A percentile compares a stretch with the other conserved stretches of the same genome.
These are phyloP conservation scores for Gossypium davidsonii DNA, from an alignment of 441 rosid genomes.

Conservation along the genomic window DNA sequence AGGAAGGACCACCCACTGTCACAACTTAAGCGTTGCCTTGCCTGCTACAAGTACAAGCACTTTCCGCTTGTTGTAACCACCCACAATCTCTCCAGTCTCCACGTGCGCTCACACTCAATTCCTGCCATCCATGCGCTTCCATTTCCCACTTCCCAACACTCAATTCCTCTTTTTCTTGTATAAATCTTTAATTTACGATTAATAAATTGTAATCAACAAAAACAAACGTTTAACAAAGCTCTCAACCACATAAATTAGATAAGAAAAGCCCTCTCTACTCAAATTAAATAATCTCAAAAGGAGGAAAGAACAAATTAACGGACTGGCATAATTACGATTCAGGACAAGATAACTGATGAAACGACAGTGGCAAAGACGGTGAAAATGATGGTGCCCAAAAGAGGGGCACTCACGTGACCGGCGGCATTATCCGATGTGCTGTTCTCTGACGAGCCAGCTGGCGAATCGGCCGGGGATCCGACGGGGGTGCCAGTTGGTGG, in stretches of 20 bases:
- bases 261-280: background rate
- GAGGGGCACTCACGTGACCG: constrained; percentile 31
- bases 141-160: background rate
- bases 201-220: background rate
- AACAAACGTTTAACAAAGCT: background rate
- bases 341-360: constrained; percentile 37
- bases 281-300: background rate
- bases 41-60: background rate
- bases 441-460: constrained; percentile 35
- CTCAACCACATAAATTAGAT: constrained; percentile 9
- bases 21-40: background rate
- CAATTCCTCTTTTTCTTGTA: background rate
- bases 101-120: constrained; percentile 3
- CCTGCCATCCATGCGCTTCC: background rate
- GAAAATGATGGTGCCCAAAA: constrained; percentile 26
- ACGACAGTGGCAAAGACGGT: constrained; percentile 20
- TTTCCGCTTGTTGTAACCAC: background rate
- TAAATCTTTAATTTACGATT: background rate
- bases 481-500: constrained; percentile 60
- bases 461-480: constrained; percentile 55
- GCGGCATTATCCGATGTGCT: constrained; percentile 43
- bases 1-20: background rate
- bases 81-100: background rate
- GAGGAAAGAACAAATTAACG: constrained; percentile 17
- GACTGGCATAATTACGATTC: constrained; percentile 33